Percentiles rank a stretch among this genome's conserved stretches.
Evolutionary conservation across 2,329 filamentous ascomycete species (phyloP).

Genomic region (Parastagonospora nodorum): DNA sequence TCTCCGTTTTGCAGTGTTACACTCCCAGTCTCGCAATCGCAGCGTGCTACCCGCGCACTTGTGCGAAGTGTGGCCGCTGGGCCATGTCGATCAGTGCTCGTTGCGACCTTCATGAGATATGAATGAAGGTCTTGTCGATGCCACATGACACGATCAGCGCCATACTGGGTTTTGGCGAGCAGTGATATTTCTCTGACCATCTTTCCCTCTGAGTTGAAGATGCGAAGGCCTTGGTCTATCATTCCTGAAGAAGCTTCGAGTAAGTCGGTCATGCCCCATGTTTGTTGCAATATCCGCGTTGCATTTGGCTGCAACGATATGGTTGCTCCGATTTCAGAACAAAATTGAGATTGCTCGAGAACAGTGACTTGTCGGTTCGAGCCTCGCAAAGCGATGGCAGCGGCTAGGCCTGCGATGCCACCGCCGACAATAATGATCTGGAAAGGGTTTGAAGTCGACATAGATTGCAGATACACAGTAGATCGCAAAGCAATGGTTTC

Average conservation of each 20-base stretch:
- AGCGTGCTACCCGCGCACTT: slow-evolving; percentile 48
- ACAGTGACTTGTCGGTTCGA: slow-evolving; percentile 40
- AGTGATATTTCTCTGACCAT: slow-evolving; percentile 42
- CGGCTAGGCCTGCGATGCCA: slow-evolving; percentile 27
- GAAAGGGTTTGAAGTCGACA: slow-evolving; percentile 21
- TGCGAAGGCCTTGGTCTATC: slow-evolving; percentile 45
- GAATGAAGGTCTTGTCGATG: slow-evolving; percentile 51
- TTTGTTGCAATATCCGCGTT: slow-evolving; percentile 38
- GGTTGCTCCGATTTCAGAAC: slow-evolving; percentile 48
- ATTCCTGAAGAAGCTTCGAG: slow-evolving; percentile 39
- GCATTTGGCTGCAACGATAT: slow-evolving; percentile 53
- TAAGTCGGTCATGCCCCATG: slow-evolving; percentile 36
- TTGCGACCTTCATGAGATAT: slow-evolving; percentile 53
- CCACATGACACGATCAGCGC: slow-evolving; percentile 49
- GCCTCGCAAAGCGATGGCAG: slow-evolving; percentile 37
- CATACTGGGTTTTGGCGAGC: slow-evolving; percentile 36
- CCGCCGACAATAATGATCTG: slow-evolving; percentile 40
- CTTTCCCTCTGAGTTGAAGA: slow-evolving; percentile 40
- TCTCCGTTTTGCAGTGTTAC: slow-evolving; percentile 54
- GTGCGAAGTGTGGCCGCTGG: slow-evolving; percentile 46
- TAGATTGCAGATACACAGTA: no score
- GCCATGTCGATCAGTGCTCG: slow-evolving; percentile 32
- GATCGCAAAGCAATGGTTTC: no score
- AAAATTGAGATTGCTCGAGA: slow-evolving; percentile 39
- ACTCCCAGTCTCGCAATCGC: slow-evolving; percentile 48